Percentiles rank a stretch among this genome's conserved stretches.
These are phyloP conservation scores for Auriscalpium vulgare DNA, from an alignment of 768 basidiomycete genomes.

Conservation along the genomic window DNA sequence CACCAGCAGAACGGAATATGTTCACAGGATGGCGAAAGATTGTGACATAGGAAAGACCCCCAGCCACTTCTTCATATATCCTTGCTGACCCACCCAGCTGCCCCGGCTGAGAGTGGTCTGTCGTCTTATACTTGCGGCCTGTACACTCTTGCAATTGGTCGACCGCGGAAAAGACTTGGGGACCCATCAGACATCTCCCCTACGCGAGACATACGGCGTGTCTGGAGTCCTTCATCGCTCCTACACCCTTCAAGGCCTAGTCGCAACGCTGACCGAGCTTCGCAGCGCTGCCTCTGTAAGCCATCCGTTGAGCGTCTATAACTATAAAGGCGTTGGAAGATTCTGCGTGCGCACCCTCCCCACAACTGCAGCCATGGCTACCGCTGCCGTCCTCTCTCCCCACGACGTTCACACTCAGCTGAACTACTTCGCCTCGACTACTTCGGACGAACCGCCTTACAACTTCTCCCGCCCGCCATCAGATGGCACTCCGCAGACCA, in stretches of 20 bases:
- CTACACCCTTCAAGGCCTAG: background rate
- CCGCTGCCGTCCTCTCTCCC: conserved; percentile 19
- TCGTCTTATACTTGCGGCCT: background rate
- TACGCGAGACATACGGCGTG: background rate
- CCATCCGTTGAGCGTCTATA: background rate
- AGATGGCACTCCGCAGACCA: conserved; percentile 20
- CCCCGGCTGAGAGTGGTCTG: no score
- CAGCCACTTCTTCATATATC: background rate
- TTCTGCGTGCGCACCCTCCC: background rate
- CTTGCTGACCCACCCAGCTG: background rate
- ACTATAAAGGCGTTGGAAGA: background rate
- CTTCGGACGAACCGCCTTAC: conserved; percentile 25
- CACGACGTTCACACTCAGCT: conserved; percentile 30
- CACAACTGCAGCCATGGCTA: conserved; percentile 8
- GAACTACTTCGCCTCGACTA: conserved; percentile 26
- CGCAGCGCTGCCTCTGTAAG: background rate
- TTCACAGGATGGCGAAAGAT: background rate
- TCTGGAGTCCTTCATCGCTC: background rate
- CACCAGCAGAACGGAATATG: background rate
- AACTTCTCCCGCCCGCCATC: conserved; percentile 25
- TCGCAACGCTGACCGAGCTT: background rate
- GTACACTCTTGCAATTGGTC: no score
- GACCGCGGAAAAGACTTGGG: no score
- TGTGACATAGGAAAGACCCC: background rate
- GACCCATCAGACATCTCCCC: background rate